Base-by-base conservation (phyloP, 2,329 filamentous ascomycete species). In the Cercospora beticola region DNA sequence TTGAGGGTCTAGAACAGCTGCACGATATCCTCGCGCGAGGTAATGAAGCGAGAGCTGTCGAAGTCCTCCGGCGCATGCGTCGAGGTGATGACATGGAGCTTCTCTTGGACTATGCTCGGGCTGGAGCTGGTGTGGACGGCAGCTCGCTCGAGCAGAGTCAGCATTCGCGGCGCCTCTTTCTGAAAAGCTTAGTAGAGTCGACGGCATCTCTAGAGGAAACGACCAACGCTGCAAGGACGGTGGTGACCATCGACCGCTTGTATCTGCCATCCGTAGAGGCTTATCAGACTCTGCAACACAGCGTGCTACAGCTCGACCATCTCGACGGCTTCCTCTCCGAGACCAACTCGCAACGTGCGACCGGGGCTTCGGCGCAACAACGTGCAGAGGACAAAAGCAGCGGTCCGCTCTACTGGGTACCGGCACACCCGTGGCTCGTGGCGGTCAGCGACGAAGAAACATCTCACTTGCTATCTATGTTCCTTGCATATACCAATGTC, bases 391-490 rank as follows among this genome's bases (percentile, higher is more conserved):
- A 46, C 12, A 18, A 21, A 30, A 33, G 14, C 46, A 30, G 26
- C 40, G 62, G 62, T 46, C 54, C 63, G 18, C 54, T 60, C 8
- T 26, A 64, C 36, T 65, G 63, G 63, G 63, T 65, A n/a, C 36
- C 52, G 16, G 56, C 54, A 23, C 54, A 46, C 14, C 63, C 63
- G n/a, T 65, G 63, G 63, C 33, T 65, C n/a, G 23, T 31, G 7
- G 56, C 56, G 40, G 40, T 46, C n/a, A 60, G 63, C 43, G 63
- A 65, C 26, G 23, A 60, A 46, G 56, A 60, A 21, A 33, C 40
- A n/a, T 65, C 63, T 23, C 63, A 65, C 36, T 23, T 65, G 54
- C 16, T 65, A 23, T 65, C 63, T 12, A 33, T 65, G 8, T 65
- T 65, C 33, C 36, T 65, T 21, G 16, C 30, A 16, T 65, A 30